Evolutionary conservation across 768 basidiomycete species (phyloP).

Genomic region (Exsudoporus frostii): DNA sequence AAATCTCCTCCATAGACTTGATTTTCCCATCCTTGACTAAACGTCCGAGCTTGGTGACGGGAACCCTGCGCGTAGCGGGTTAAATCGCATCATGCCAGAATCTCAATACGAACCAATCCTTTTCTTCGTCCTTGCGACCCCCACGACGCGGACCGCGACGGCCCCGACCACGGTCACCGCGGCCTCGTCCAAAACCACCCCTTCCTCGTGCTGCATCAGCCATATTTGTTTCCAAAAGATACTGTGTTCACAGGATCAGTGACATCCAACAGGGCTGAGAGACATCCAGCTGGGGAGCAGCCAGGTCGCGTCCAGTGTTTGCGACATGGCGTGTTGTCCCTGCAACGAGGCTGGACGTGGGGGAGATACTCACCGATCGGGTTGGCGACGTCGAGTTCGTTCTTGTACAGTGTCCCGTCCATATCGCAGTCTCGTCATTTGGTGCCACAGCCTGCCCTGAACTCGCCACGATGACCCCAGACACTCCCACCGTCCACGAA

Average conservation of each 20-base stretch:
- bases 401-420: slow-evolving; percentile 12
- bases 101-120: slow-evolving; percentile 81
- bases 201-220: slow-evolving; percentile 92
- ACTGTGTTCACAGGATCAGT: slow-evolving; percentile 28
- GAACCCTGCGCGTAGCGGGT: slow-evolving; percentile 58
- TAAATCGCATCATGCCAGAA: slow-evolving; percentile 6
- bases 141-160: slow-evolving; percentile 87
- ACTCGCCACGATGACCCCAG: slow-evolving; percentile 17
- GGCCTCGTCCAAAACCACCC: slow-evolving; percentile 86
- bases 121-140: slow-evolving; percentile 98
- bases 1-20: slow-evolving; percentile 99
- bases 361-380: slow-evolving; percentile 36
- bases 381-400: slow-evolving; percentile 21
- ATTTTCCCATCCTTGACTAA: slow-evolving; percentile 99
- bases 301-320: background rate
- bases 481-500: slow-evolving; percentile 5
- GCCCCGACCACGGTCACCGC: slow-evolving; percentile 63
- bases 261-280: slow-evolving; percentile 40
- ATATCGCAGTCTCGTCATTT: background rate
- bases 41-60: slow-evolving; percentile 98
- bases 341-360: background rate
- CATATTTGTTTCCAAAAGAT: slow-evolving; percentile 44
- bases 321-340: background rate
- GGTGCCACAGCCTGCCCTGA: slow-evolving; percentile 29
- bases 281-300: slow-evolving; percentile 46